A percentile compares a stretch with the other conserved stretches of the same genome.
phyloP scores from a whole-genome alignment of 495 filamentous ascomycete genomes.

The Aspergillus cristatus region DNA sequence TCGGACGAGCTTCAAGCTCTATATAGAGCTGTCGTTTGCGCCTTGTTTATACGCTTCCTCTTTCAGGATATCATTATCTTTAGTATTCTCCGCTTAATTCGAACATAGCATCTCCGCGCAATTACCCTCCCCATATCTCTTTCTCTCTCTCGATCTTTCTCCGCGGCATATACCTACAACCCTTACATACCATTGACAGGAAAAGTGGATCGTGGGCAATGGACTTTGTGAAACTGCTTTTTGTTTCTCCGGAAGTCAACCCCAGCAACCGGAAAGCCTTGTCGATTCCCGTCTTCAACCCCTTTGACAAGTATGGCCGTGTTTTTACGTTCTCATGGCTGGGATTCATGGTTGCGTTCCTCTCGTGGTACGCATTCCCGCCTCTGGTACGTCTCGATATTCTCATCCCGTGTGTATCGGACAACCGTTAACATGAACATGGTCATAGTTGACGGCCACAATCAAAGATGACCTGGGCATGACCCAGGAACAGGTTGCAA shows the following conservation, averaged over 20 bases:
- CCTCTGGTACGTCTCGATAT: slow-evolving; percentile 54
- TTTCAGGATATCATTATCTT: no score
- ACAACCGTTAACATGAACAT: no score
- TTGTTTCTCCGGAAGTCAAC: slow-evolving; percentile 45
- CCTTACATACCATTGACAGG: no score
- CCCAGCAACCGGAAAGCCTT: slow-evolving; percentile 72
- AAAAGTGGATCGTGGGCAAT: slow-evolving; percentile 6
- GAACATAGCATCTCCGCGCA: no score
- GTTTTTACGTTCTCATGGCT: slow-evolving; percentile 94
- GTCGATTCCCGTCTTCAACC: slow-evolving; percentile 74
- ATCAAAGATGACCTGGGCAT: slow-evolving; percentile 72
- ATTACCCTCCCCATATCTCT: no score
- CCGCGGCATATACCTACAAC: no score
- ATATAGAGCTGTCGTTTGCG: no score
- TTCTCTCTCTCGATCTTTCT: no score
- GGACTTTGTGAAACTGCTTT: slow-evolving; percentile 18
- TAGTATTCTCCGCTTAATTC: no score
- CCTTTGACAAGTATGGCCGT: slow-evolving; percentile 70
- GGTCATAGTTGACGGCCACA: slow-evolving; percentile 58
- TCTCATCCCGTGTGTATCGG: no score
- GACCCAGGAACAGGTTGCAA: slow-evolving; percentile 62
- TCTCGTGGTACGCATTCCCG: slow-evolving; percentile 80
- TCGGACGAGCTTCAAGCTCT: no score
- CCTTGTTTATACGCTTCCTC: no score
- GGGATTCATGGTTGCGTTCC: slow-evolving; percentile 93